Evolutionary conservation across 2,329 filamentous ascomycete species (phyloP).

Genomic region (Cryphonectria carpinicola): DNA sequence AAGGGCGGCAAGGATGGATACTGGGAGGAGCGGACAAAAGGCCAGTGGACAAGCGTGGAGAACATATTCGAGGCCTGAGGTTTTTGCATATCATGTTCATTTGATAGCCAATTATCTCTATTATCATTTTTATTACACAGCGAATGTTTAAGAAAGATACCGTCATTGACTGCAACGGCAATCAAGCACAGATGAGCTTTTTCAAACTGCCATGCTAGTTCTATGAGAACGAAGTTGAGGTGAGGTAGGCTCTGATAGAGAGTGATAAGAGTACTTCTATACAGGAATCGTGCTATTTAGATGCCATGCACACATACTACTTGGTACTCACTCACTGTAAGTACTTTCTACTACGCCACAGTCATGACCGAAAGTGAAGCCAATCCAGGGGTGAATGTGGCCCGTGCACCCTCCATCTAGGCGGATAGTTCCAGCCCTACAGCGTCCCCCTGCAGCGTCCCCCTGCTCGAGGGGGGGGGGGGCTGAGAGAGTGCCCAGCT

Average conservation of each 20-base stretch:
- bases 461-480: too few relatives aligned
- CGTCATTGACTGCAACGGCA: neutral
- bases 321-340: neutral
- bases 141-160: neutral
- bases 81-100: neutral
- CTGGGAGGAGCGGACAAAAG: slow-evolving; percentile 81
- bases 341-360: neutral
- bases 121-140: neutral
- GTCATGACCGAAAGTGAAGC: neutral
- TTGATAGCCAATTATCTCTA: neutral
- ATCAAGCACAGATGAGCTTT: neutral
- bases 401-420: slow-evolving; percentile 10
- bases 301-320: neutral
- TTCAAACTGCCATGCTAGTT: neutral
- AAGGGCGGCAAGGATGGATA: slow-evolving; percentile 85
- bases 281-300: too few relatives aligned
- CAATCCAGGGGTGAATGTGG: slow-evolving; percentile 4
- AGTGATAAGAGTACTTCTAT: too few relatives aligned
- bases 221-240: too few relatives aligned
- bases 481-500: neutral
- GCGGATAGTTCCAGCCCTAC: slow-evolving; percentile 7
- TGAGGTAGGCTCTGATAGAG: too few relatives aligned
- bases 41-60: slow-evolving; percentile 65
- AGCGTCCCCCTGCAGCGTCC: neutral
- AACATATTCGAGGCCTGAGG: slow-evolving; percentile 49